Evolutionary conservation across 345 rosid genomes (phyloP).

Genomic region (Cardamine resedifolia): DNA sequence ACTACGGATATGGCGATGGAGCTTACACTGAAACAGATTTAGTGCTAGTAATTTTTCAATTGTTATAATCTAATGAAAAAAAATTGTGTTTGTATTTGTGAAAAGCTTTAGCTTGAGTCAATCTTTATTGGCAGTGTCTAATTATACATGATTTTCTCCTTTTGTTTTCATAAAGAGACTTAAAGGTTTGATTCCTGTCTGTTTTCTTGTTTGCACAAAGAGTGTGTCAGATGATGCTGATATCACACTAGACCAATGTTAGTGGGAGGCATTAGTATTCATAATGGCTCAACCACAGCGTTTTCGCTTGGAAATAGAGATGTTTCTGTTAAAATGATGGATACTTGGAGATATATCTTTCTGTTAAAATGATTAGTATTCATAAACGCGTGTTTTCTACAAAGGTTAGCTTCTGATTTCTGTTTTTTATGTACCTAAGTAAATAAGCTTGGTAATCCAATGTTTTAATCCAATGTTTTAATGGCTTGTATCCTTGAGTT

Average conservation of each 20-base stretch:
- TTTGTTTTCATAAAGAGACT: neutral
- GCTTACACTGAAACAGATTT: neutral
- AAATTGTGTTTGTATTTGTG: neutral
- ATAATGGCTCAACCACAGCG: neutral
- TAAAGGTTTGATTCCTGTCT: neutral
- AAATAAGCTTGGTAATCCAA: neutral
- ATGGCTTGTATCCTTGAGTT: conserved; percentile 12
- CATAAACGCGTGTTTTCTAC: conserved; percentile 86
- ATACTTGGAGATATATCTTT: neutral
- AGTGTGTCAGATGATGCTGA: neutral
- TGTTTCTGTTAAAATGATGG: neutral
- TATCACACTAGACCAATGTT: neutral
- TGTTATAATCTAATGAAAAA: neutral
- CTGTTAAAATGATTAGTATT: neutral
- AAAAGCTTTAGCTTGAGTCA: conserved; percentile 1
- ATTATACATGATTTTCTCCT: neutral
- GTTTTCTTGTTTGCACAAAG: conserved; percentile 16
- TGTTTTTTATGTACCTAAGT: neutral
- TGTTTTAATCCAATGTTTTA: too few relatives aligned
- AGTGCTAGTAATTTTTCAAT: conserved; percentile 2
- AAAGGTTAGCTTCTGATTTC: conserved; percentile 44
- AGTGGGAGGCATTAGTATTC: neutral
- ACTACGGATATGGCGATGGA: neutral
- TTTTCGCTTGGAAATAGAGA: neutral
- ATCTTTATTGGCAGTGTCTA: neutral